These are phyloP conservation scores for Boletus bicolor DNA, from an alignment of 768 basidiomycete species.

Conservation along the genomic window DNA sequence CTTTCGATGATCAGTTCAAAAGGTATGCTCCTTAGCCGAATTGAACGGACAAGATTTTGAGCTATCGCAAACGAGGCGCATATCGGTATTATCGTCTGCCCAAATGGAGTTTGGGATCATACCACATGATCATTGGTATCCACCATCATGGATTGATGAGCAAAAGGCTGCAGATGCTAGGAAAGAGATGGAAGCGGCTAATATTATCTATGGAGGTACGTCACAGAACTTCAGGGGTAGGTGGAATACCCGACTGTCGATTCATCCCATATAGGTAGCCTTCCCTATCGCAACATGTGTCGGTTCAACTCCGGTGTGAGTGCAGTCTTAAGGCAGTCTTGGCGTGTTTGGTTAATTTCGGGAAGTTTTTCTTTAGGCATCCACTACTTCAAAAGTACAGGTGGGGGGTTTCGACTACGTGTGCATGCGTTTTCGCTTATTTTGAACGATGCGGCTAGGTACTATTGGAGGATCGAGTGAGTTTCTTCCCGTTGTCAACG, in stretches of 20 bases:
- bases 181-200: constrained; percentile 47
- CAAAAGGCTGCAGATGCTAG: constrained; percentile 49
- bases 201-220: constrained; percentile 49
- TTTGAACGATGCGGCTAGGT: constrained; percentile 8
- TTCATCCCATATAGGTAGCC: constrained; percentile 5
- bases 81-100: constrained; percentile 39
- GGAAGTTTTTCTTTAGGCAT: constrained; percentile 50
- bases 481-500: constrained; percentile 31
- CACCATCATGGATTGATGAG: constrained; percentile 74
- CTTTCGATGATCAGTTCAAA: constrained; percentile 53
- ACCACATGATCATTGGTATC: constrained; percentile 60
- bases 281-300: constrained; percentile 69
- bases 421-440: not conserved
- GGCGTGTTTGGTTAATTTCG: not conserved
- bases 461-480: constrained; percentile 32
- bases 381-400: constrained; percentile 29
- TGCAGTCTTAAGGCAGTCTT: not conserved
- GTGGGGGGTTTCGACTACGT: constrained; percentile 7
- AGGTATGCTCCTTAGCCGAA: constrained; percentile 22
- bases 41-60: constrained; percentile 6
- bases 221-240: not conserved
- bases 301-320: constrained; percentile 68
- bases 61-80: constrained; percentile 25
- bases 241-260: not conserved
- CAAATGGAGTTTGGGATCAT: constrained; percentile 58